Base-by-base conservation (phyloP, 108 stramenopile species). In the Conticribra guillardii region DNA sequence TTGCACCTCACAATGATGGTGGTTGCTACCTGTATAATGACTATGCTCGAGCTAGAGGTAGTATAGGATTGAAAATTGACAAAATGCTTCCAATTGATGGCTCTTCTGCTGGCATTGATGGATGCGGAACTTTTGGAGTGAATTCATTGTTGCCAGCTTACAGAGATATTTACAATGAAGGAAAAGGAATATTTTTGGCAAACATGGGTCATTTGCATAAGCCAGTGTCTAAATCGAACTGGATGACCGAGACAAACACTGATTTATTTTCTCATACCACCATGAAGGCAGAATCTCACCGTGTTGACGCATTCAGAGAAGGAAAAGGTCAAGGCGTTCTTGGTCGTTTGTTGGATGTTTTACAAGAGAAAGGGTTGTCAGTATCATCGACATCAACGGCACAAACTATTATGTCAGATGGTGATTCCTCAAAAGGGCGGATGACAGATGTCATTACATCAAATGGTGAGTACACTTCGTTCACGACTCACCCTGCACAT, bases 91-190 rank as follows among this genome's bases (percentile, higher is more conserved):
- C 65, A 4, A 74, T 83, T 21, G 68, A 83, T 57, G 78, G 77
- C 24, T 46, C 78, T 17, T 69, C 73, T 29, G 67, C 74, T 23
- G 57, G 67, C 8, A 71, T 60, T 60, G 67, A 58, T 48, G 73
- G 47, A 24, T 87, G 86, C n/a, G 26, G 29, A 31, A 73, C 61
- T 15, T 83, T 85, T 51, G 84, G 84, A 19, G 46, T 87, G 0
- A 84, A 85, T 56, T 78, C 69, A 0, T 58, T 65, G 15, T 45
- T 87, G 34, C 3, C 53, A 15, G 47, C 67, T 4, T 53, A 71
- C 9, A 67, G 76, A 22, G 37, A 71, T 34, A 67, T 84, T 9
- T 87, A 71, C 63, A 64, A 87, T 14, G 79, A 65, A 54, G 79
- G 75, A 16, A 70, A 80, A 16, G 73, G 67, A 7, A n/a, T 70